Evolutionary conservation across 2,329 filamentous ascomycete genomes (phyloP), one percentile per base, ranked within the genome.

Genomic region (Helotiales sp.): DNA sequence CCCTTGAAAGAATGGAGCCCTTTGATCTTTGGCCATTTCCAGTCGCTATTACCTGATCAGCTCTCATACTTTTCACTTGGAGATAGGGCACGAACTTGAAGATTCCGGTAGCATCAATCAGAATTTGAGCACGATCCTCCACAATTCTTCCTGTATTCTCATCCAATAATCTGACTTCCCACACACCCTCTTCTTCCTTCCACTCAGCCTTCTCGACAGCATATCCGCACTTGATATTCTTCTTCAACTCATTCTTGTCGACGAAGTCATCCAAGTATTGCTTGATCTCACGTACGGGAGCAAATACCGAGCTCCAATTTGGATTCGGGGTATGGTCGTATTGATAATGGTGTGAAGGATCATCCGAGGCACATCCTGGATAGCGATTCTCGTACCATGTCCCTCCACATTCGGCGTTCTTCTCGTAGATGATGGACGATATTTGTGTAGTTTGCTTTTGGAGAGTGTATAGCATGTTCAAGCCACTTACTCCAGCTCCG

Each of bases 311-410:
- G 17, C 77, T 76, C 84, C 85, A 88, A 36, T 78, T 76, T 6
- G 77, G 78, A 66, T 86, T 87, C 2, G 79, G 81, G 54, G 79
- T 76, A 79, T 81, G 86, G 2, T 81, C 81, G 66, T 84, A 86
- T 66, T 84, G 83, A 66, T 87, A 87, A 69, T 81, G 84, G 71
- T 86, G 83, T 10, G 65, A 59, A n/a, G 65, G 81, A 29, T 84
- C 76, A 67, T 84, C 82, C 66, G 81, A 84, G 53, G 74, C 74
- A 63, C 81, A 83, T 10, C 82, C 82, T 0, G 82, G 82, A 59
- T 86, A 86, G 19, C 76, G 73, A 65, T 84, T 84, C 66, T 84
- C 82, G 60, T 77, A 76, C 82, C 82, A 86, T 0, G 82, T 85
- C 2, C 82, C 82, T 19, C 81, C 81, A 10, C 83, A 74, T 19